A percentile compares a stretch with the other conserved stretches of the same genome.
phyloP scores from a whole-genome alignment of 2,329 filamentous ascomycete species.

The Aureobasidium zeae region DNA sequence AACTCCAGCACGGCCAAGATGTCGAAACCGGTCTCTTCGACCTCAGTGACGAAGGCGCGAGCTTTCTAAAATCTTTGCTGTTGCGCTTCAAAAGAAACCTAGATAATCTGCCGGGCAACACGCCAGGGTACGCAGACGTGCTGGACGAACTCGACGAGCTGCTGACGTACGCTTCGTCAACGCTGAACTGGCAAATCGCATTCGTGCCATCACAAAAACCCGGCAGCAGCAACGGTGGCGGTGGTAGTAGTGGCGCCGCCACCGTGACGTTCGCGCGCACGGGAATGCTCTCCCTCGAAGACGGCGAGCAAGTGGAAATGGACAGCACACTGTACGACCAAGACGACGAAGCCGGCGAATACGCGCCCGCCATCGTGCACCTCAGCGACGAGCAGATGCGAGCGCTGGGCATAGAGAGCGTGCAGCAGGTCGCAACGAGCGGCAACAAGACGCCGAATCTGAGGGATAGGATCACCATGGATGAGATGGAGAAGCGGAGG shows the following conservation, averaged over 20 bases:
- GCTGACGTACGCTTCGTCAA: slow-evolving; percentile 44
- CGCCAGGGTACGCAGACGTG: slow-evolving; percentile 37
- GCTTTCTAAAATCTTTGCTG: slow-evolving; percentile 45
- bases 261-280: slow-evolving; percentile 40
- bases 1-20: slow-evolving; percentile 48
- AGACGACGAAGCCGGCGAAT: slow-evolving; percentile 56
- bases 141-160: slow-evolving; percentile 47
- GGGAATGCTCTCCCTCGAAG: slow-evolving; percentile 52
- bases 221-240: no score
- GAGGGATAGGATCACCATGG: slow-evolving; percentile 19
- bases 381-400: slow-evolving; percentile 36
- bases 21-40: slow-evolving; percentile 55
- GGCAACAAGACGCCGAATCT: slow-evolving; percentile 13
- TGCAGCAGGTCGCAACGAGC: slow-evolving; percentile 14
- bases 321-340: slow-evolving; percentile 42
- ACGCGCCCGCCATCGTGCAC: slow-evolving; percentile 53
- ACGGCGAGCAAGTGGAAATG: slow-evolving; percentile 54
- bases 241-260: no score
- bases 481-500: slow-evolving; percentile 15
- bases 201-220: no score
- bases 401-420: slow-evolving; percentile 27
- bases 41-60: slow-evolving; percentile 45
- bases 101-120: slow-evolving; percentile 37
- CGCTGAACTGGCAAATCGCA: slow-evolving; percentile 51
- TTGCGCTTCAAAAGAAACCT: slow-evolving; percentile 44